Evolutionary conservation across 2,329 filamentous ascomycete genomes (phyloP).

Genomic region (Diaporthe ilicicola): DNA sequence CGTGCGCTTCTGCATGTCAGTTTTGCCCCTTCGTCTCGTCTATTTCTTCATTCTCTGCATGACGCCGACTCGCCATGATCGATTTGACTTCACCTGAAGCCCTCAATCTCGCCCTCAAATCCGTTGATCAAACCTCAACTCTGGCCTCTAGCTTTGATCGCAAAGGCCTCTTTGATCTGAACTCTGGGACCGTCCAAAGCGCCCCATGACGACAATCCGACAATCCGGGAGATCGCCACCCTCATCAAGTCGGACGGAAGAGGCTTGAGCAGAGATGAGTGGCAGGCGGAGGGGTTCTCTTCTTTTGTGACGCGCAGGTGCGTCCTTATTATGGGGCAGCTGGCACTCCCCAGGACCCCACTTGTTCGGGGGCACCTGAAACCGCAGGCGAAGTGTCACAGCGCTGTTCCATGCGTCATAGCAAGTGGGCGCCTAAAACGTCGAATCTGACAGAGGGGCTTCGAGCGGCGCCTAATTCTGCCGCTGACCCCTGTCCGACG

Average conservation of each 20-base stretch:
- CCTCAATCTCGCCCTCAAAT: neutral
- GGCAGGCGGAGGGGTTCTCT: neutral
- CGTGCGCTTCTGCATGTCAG: neutral
- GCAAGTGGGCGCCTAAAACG: constrained; percentile 18
- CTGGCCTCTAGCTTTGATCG: neutral
- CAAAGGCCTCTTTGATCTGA: neutral
- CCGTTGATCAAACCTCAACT: constrained; percentile 10
- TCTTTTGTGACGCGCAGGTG: neutral
- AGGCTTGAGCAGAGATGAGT: neutral
- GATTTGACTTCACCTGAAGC: neutral
- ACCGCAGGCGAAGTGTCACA: constrained; percentile 18
- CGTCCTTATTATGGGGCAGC: neutral
- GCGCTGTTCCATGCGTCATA: constrained; percentile 18
- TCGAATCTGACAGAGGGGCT: constrained; percentile 2
- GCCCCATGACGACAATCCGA: neutral
- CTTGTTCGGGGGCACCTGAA: constrained; percentile 13
- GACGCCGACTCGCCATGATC: neutral
- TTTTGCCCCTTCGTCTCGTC: neutral
- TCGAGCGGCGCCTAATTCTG: constrained; percentile 4
- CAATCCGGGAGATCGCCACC: constrained; percentile 4
- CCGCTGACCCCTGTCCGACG: neutral
- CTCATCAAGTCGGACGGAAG: constrained; percentile 1
- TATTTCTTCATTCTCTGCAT: neutral
- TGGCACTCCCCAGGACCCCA: neutral
- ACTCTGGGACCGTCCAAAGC: neutral